Percentiles rank a stretch among this genome's conserved stretches.
phyloP scores from a whole-genome alignment of 2,329 filamentous ascomycete genomes.

The Colletotrichum musae region DNA sequence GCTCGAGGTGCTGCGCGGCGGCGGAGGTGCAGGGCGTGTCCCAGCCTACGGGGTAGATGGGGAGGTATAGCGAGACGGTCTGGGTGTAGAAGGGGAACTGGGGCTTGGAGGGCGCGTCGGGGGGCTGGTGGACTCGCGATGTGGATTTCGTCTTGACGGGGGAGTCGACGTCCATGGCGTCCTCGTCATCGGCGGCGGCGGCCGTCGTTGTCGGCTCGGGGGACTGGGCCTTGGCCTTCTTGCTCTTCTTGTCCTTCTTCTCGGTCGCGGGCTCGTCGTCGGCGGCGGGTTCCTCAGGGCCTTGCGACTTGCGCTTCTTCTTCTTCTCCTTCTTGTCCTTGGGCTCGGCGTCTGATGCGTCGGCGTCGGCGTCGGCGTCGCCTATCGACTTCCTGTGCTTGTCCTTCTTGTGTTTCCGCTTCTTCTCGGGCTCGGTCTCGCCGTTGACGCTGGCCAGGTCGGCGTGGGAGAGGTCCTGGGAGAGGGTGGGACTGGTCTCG shows the following conservation, averaged over 20 bases:
- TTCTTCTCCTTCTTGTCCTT: constrained; percentile 52
- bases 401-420: constrained; percentile 36
- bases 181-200: constrained; percentile 43
- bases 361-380: constrained; percentile 44
- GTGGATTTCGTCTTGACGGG: constrained; percentile 47
- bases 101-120: constrained; percentile 55
- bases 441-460: constrained; percentile 34
- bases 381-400: constrained; percentile 34
- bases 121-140: constrained; percentile 53
- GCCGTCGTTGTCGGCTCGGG: constrained; percentile 36
- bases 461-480: constrained; percentile 34
- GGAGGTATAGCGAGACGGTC: constrained; percentile 85
- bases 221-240: constrained; percentile 44
- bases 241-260: constrained; percentile 47
- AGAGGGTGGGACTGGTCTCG: constrained; percentile 9
- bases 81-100: constrained; percentile 83
- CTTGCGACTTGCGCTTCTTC: constrained; percentile 52
- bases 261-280: constrained; percentile 19
- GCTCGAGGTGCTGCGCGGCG: constrained; percentile 81
- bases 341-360: constrained; percentile 49
- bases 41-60: constrained; percentile 80
- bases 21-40: constrained; percentile 78
- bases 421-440: constrained; percentile 34
- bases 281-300: constrained; percentile 12
- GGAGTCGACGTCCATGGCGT: constrained; percentile 58